phyloP scores from a whole-genome alignment of 2,329 filamentous ascomycete species.

The Apiospora rasikravindrae region DNA sequence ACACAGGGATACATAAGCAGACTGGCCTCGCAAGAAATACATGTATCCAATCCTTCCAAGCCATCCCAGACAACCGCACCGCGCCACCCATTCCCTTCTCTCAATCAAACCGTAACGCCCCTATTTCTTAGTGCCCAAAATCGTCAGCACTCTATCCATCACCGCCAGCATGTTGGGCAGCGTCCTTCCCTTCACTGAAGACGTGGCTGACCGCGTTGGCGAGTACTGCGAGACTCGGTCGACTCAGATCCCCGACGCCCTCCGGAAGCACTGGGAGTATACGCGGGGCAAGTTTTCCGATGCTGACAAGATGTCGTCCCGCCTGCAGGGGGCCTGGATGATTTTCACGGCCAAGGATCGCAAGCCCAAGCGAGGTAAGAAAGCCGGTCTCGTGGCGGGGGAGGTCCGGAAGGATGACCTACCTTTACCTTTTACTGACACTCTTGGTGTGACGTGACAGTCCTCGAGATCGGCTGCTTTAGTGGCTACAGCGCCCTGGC shows the following conservation, averaged over 20 bases:
- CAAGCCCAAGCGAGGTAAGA: conserved; percentile 26
- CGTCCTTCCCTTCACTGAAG: conserved; percentile 20
- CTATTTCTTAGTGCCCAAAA: too few species aligned
- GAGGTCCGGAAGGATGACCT: too few species aligned
- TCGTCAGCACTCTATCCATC: too few species aligned
- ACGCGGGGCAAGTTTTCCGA: conserved; percentile 27
- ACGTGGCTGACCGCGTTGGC: conserved; percentile 27
- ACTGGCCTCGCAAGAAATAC: too few species aligned
- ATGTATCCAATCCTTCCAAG: too few species aligned
- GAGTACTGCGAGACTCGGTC: conserved; percentile 28
- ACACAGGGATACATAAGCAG: too few species aligned
- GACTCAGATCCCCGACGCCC: conserved; percentile 23
- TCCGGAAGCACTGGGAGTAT: conserved; percentile 27
- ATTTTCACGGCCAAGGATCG: conserved; percentile 26
- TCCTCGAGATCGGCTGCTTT: conserved; percentile 42
- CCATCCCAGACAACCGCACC: too few species aligned
- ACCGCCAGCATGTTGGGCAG: conserved; percentile 17
- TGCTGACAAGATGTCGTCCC: conserved; percentile 30
- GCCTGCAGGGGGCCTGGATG: conserved; percentile 28
- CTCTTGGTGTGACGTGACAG: too few species aligned
- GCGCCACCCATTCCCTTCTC: too few species aligned
- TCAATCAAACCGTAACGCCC: too few species aligned
- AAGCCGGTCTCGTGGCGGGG: too few species aligned
- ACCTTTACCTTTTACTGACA: too few species aligned
- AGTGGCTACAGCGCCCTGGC: conserved; percentile 41